A percentile compares a stretch with the other conserved stretches of the same genome.
Evolutionary conservation across 2,329 filamentous ascomycete species (phyloP).

Genomic region (Neonectria punicea): DNA sequence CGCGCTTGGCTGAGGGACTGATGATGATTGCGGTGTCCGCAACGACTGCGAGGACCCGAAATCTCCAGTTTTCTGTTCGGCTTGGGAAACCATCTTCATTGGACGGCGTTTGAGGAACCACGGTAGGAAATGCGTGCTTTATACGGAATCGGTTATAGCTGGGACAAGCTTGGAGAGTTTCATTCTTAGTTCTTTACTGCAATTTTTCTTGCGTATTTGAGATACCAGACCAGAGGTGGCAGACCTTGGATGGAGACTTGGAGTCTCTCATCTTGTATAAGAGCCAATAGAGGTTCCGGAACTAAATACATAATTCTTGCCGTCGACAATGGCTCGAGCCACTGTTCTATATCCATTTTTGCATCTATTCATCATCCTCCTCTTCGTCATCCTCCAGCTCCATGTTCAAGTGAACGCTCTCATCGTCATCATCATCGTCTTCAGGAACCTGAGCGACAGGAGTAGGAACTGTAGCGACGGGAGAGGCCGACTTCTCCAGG

Average conservation of each 20-base stretch:
- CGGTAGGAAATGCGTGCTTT: slow-evolving; percentile 12
- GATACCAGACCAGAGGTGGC: slow-evolving; percentile 14
- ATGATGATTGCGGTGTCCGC: slow-evolving; percentile 40
- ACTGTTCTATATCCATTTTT: slow-evolving; percentile 21
- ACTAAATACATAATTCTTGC: slow-evolving; percentile 30
- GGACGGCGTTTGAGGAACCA: slow-evolving; percentile 31
- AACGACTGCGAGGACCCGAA: neutral
- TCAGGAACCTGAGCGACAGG: slow-evolving; percentile 32
- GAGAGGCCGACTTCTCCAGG: slow-evolving; percentile 46
- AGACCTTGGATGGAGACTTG: slow-evolving; percentile 34
- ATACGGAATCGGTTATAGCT: slow-evolving; percentile 7
- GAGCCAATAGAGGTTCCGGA: slow-evolving; percentile 30
- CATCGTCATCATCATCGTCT: slow-evolving; percentile 60
- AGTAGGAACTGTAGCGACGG: slow-evolving; percentile 24
- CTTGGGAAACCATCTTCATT: slow-evolving; percentile 24
- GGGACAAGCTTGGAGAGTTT: slow-evolving; percentile 8
- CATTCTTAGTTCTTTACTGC: neutral
- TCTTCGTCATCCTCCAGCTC: slow-evolving; percentile 65
- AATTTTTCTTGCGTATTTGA: slow-evolving; percentile 12
- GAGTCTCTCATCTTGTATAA: slow-evolving; percentile 31
- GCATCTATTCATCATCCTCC: slow-evolving; percentile 43
- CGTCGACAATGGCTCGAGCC: slow-evolving; percentile 25
- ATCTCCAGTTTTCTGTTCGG: slow-evolving; percentile 3
- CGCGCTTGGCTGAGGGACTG: slow-evolving; percentile 90
- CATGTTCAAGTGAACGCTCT: slow-evolving; percentile 69